Conservation (phyloP, 2,329 filamentous ascomycete genomes). For the Fusarium burgessii region DNA sequence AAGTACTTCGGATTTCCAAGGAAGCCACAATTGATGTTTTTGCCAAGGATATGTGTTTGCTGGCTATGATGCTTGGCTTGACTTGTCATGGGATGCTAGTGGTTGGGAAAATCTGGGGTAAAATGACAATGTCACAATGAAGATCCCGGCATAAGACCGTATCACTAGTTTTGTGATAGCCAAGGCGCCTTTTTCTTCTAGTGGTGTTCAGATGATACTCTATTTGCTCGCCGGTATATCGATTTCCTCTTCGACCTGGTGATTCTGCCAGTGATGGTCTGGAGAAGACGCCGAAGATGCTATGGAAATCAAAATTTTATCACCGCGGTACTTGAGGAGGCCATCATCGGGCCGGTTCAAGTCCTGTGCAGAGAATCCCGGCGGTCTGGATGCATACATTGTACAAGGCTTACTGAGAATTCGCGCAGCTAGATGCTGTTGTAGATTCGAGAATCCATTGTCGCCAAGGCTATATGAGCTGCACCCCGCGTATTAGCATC, state of each 20-base stretch:
- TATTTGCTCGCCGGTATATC: neutral
- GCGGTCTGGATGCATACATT: conserved; percentile 60
- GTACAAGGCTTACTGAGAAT: conserved; percentile 66
- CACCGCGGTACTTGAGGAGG: conserved; percentile 59
- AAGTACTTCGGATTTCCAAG: neutral
- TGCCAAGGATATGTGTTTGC: neutral
- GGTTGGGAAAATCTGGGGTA: conserved; percentile 17
- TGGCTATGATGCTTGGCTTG: neutral
- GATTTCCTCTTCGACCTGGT: conserved; percentile 11
- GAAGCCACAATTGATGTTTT: neutral
- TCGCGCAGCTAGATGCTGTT: conserved; percentile 71
- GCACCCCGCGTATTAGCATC: conserved; percentile 23
- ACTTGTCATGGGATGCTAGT: neutral
- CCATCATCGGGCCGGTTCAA: conserved; percentile 62
- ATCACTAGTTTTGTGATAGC: conserved; percentile 18
- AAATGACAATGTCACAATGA: neutral
- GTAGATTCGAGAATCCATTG: conserved; percentile 67
- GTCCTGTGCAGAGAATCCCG: conserved; percentile 57
- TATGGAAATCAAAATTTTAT: conserved; percentile 50
- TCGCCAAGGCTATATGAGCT: conserved; percentile 61
- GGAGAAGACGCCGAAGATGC: conserved; percentile 54
- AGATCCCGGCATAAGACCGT: conserved; percentile 8
- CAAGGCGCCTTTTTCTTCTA: conserved; percentile 18
- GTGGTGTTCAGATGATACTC: conserved; percentile 21
- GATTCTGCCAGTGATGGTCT: conserved; percentile 47